A percentile compares a stretch with the other conserved stretches of the same genome.
Evolutionary conservation across 2,329 filamentous ascomycete genomes (phyloP).

Genomic region (Fusarium illudens): DNA sequence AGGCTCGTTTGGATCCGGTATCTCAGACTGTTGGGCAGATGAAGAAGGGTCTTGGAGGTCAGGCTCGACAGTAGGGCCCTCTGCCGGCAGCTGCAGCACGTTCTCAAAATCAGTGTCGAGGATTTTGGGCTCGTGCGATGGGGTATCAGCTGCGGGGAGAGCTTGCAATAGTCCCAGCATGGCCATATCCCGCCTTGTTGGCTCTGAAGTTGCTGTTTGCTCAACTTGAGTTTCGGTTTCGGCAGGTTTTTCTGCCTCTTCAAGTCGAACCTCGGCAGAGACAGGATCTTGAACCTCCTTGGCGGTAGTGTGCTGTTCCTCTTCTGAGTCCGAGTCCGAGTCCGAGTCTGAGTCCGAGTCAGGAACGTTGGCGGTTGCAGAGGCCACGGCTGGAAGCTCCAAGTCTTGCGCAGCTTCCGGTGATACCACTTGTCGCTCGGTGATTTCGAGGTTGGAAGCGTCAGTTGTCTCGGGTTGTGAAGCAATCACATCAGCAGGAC

Average conservation of each 20-base stretch:
- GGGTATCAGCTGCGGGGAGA: neutral
- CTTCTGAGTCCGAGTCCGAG: neutral
- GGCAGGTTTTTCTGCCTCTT: neutral
- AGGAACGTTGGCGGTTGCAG: neutral
- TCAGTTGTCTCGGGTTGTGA: neutral
- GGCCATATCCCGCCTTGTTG: neutral
- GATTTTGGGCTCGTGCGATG: neutral
- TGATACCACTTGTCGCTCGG: neutral
- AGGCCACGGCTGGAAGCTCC: neutral
- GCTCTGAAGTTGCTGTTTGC: neutral
- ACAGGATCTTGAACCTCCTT: neutral
- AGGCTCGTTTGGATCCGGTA: neutral
- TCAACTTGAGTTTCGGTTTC: neutral
- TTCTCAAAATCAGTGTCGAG: slow-evolving; percentile 4
- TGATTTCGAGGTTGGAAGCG: neutral
- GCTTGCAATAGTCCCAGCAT: neutral
- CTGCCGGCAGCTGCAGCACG: neutral
- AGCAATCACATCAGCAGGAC: neutral
- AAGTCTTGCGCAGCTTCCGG: neutral
- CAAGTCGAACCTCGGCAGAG: neutral
- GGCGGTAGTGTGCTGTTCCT: neutral
- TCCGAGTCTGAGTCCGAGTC: neutral
- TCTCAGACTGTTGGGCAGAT: neutral
- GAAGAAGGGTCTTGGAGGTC: neutral
- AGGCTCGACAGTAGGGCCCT: neutral